Percentiles rank a stretch among this genome's conserved stretches.
These are phyloP conservation scores for Elasticomyces elasticus DNA, from an alignment of 495 filamentous ascomycete genomes.

Conservation along the genomic window DNA sequence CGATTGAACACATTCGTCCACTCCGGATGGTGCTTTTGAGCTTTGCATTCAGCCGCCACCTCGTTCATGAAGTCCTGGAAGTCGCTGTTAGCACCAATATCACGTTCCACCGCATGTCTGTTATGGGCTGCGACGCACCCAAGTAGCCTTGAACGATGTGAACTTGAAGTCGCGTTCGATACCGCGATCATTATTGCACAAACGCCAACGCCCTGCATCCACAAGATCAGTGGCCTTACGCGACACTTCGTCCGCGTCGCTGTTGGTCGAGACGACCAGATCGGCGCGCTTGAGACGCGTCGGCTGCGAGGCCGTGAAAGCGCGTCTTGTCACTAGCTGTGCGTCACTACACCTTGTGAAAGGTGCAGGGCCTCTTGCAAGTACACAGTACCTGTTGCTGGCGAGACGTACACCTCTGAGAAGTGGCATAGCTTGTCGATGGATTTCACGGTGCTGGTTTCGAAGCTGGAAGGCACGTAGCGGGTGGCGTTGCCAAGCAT, in stretches of 20 bases:
- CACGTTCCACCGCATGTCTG: not conserved
- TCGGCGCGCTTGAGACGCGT: not conserved
- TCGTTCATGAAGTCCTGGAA: constrained; percentile 25
- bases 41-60: constrained; percentile 23
- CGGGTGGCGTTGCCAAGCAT: no score
- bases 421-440: no score
- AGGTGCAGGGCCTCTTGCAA: no score
- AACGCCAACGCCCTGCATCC: constrained; percentile 9
- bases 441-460: not conserved
- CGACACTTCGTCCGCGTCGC: not conserved
- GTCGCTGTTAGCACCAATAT: no score
- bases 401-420: no score
- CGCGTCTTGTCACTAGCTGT: not conserved
- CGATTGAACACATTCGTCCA: constrained; percentile 26
- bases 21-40: constrained; percentile 22
- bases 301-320: not conserved
- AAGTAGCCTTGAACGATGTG: constrained; percentile 24
- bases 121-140: constrained; percentile 11
- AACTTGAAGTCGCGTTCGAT: constrained; percentile 23
- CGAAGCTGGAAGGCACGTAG: not conserved
- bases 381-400: no score
- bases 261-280: not conserved
- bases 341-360: no score
- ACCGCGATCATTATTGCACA: constrained; percentile 13
- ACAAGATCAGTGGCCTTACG: constrained; percentile 1